Evolutionary conservation across 805 yeast genomes (phyloP), one percentile per base, ranked within the genome.

Genomic region (Saccharomycopsis babjevae): DNA sequence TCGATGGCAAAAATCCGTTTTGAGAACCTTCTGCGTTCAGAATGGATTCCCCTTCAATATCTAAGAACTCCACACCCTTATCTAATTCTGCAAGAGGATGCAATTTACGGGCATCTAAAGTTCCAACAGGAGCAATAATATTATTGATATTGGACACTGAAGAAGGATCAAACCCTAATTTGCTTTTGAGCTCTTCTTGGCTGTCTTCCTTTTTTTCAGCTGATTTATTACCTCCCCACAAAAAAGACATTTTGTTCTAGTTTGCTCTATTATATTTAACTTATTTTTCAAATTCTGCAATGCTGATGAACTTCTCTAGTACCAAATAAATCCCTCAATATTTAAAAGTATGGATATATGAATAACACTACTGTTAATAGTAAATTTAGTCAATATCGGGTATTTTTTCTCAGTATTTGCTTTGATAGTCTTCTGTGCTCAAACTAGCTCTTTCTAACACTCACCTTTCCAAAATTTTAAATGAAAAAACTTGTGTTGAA

Each of bases 51-150:
- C 86, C 92, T 68, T 93, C 97, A 64, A 94, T 78, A 67, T 93
- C 97, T 67, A 94, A 76, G 71, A 85, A 93, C 73, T 94, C 97
- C 58, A 94, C 82, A 60, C 91, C 96, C 69, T 85, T 85, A 67
- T 89, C 96, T 65, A 92, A 79, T 16, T 96, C 96, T 1, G 97
- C 97, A 71, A 93, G 78, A 36, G 97, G 97, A 72, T 92, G 97
- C 70, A 92, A 79, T 73, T 79, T 80, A 58, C 86, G 73, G 36
- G 92, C 78, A 28, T 50, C 50, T 16, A 58, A 42, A 22, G 11
- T 39, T 11, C 57, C 61, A 46, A 46, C 52, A 20, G 62, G 62
- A 62, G 82, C 77, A 68, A 88, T 76, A 66, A 86, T 80, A 63
- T 78, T 76, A 42, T 86, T 78, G 20, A 87, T 86, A 69, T 84